Conservation (phyloP, 108 stramenopile genomes). For the Nitzschia palea region DNA sequence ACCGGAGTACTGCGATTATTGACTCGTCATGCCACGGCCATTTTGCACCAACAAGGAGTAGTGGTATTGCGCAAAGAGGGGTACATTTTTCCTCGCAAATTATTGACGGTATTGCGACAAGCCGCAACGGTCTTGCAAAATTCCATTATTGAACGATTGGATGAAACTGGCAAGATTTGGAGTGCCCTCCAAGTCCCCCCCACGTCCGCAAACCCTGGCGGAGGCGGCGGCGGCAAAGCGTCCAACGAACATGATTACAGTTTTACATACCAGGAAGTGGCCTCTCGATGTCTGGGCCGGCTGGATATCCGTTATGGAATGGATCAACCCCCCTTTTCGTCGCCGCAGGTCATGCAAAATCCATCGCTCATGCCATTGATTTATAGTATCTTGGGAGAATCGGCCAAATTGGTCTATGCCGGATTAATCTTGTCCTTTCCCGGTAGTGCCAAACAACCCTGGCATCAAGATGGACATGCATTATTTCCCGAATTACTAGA, state of each 20-base stretch:
- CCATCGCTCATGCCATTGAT: conserved; percentile 30
- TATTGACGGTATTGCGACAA: conserved; percentile 10
- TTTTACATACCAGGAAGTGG: conserved; percentile 53
- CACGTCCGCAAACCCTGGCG: neutral
- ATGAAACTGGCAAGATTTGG: neutral
- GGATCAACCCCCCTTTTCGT: conserved; percentile 20
- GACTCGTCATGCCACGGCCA: neutral
- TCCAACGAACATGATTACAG: conserved; percentile 5
- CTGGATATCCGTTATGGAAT: conserved; percentile 46
- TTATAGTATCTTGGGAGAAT: conserved; percentile 30
- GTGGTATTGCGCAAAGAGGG: conserved; percentile 1
- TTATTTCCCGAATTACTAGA: conserved; percentile 39
- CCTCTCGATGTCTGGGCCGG: conserved; percentile 46
- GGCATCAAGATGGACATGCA: conserved; percentile 57
- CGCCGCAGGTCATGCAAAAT: conserved; percentile 20
- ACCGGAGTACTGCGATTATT: neutral
- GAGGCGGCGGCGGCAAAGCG: neutral
- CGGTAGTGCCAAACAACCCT: conserved; percentile 46
- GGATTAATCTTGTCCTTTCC: conserved; percentile 52
- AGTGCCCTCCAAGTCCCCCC: neutral
- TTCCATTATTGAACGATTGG: neutral
- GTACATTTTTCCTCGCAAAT: conserved; percentile 3
- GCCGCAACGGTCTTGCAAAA: conserved; percentile 2
- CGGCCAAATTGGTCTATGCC: conserved; percentile 45
- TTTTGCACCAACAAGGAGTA: conserved; percentile 1